Evolutionary conservation across 2,329 filamentous ascomycete species (phyloP), one percentile per base, ranked within the genome.

Genomic region (Verticillium longisporum): DNA sequence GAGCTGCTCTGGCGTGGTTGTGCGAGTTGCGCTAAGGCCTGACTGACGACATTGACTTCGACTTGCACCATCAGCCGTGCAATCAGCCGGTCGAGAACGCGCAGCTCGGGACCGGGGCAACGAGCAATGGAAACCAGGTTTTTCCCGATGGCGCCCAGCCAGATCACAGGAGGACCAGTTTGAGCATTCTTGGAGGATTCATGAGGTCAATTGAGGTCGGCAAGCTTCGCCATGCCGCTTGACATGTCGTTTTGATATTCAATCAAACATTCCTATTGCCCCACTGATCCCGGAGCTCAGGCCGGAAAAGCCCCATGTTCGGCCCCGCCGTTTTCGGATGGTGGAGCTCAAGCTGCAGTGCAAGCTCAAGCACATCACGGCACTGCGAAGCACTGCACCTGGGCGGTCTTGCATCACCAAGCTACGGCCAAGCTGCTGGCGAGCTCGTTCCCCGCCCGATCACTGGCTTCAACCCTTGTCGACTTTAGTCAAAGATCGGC

Each of bases 31-130:
- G 61, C 61, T 59, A 64, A 41, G 37, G 57, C 54, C 57, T 37
- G 62, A 55, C 62, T 65, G 63, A 65, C 63, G 63, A 65, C 63
- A 65, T 65, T 57, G 62, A 65, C 32, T 62, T 65, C 58, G 14
- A 21, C 36, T 58, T 54, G 15, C 36, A 15, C 26, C 41, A 45
- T 32, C 15, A 14, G 45, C 45, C 45, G 38, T 41, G 38, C 38
- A n/a, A 41, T n/a, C 38, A 41, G 38, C 38, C 15, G 9, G 45
- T 26, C 18, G 18, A 53, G 18, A 18, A 4, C 18, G 18, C 45
- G 45, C 6, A 53, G 18, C 18, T 26, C 45, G 18, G 18, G 45
- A 26, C 21, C 21, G 45, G 45, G 18, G 18, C n/a, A 36, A 53
- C 45, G 45, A 53, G 45, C 45, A 53, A 11, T 18, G 45, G 18